Evolutionary conservation across 2,329 filamentous ascomycete genomes (phyloP), one percentile per base, ranked within the genome.

Genomic region (Chalaropsis thielavioides): DNA sequence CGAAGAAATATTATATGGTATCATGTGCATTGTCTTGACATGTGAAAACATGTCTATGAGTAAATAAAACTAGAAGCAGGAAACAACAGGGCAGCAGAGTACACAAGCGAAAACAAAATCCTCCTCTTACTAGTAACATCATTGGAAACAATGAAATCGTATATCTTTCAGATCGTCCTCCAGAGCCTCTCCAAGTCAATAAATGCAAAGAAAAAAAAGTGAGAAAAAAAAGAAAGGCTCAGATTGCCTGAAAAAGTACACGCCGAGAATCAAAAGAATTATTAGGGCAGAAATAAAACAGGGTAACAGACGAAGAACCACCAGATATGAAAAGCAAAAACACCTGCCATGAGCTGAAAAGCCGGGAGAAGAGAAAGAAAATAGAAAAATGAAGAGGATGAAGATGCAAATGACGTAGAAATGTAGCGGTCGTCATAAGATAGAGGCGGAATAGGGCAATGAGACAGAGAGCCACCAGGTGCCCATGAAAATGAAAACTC

Each of bases 111-210:
- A n/a, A 49, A 38, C 35, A 54, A 64, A 64, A 43, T 61, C 60
- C 54, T 43, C 62, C 62, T 62, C 66, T 58, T 24, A 64, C 63
- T 64, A 40, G 8, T 35, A 58, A 17, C 8, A 58, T 49, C 63
- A 67, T 64, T 59, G 58, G 27, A 64, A 62, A 67, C 65, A 67
- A 67, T 67, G 60, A 51, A 67, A 64, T 67, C 66, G 51, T 67
- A 64, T 62, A 62, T 66, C 35, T 59, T 64, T 67, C 62, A 63
- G 44, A 62, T 67, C 49, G 49, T 62, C 60, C 40, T 62, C 60
- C 60, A 38, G 51, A 27, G 51, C 51, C 51, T 58, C 27, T 58
- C 51, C 24, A 58, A 35, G 27, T 56, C 24, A 58, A 35, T 17
- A 58, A 58, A 58, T 58, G 51, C 35, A 61, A 61, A 44, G 19